Percentiles rank a stretch among this genome's conserved stretches.
phyloP scores from a whole-genome alignment of 2,329 filamentous ascomycete species.

The Fusarium buharicum region DNA sequence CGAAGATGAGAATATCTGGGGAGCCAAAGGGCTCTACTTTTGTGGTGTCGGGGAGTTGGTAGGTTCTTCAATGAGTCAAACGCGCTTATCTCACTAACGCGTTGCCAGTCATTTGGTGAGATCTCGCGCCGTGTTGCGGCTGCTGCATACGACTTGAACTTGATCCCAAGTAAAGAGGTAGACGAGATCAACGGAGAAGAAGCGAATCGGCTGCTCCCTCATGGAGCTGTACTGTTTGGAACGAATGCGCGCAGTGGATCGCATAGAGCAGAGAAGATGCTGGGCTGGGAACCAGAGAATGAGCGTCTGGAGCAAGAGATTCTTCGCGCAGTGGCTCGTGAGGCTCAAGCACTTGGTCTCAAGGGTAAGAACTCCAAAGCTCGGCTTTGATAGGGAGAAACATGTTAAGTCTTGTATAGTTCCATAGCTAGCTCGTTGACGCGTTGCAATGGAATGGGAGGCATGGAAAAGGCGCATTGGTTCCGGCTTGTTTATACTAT shows the following conservation, averaged over 20 bases:
- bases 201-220: constrained; percentile 54
- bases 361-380: neutral
- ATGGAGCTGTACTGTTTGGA: constrained; percentile 62
- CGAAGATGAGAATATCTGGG: constrained; percentile 47
- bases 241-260: constrained; percentile 65
- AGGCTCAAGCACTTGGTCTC: constrained; percentile 28
- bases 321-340: constrained; percentile 35
- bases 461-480: too few species aligned
- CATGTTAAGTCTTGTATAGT: neutral
- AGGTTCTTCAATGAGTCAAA: constrained; percentile 1
- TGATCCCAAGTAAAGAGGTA: constrained; percentile 34
- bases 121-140: constrained; percentile 43
- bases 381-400: neutral
- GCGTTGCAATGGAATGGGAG: too few species aligned
- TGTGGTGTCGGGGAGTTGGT: constrained; percentile 45
- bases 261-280: constrained; percentile 59
- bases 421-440: neutral
- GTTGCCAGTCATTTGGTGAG: constrained; percentile 42
- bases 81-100: neutral
- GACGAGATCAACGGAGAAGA: constrained; percentile 51
- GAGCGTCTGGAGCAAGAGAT: constrained; percentile 58
- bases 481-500: too few species aligned
- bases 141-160: constrained; percentile 40
- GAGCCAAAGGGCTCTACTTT: constrained; percentile 52
- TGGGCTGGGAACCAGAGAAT: constrained; percentile 64